Conservation (phyloP, 2,329 filamentous ascomycete species). For the Ophiosphaerella narmari region DNA sequence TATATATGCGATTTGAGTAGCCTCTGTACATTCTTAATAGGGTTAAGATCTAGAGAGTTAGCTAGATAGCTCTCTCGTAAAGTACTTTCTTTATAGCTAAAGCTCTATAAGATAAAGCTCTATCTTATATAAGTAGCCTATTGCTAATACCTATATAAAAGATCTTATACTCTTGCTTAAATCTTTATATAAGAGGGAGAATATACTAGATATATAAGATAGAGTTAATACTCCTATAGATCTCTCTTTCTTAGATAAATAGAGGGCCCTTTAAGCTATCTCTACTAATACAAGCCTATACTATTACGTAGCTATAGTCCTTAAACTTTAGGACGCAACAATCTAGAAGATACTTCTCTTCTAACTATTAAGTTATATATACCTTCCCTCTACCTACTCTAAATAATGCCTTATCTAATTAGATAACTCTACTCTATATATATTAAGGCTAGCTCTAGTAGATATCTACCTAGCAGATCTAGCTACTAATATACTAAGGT, state of each 20-base stretch:
- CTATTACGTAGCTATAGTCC: neutral
- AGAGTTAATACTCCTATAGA: neutral
- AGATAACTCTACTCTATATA: slow-evolving; percentile 1
- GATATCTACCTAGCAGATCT: neutral
- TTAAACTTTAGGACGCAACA: slow-evolving; percentile 5
- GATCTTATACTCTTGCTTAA: neutral
- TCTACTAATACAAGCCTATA: slow-evolving; percentile 4
- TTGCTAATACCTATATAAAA: too few relatives aligned
- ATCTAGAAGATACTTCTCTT: slow-evolving; percentile 4
- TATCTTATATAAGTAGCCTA: too few relatives aligned
- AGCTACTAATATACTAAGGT: neutral
- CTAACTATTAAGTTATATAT: neutral
- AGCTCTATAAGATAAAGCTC: too few relatives aligned
- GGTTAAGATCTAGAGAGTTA: too few relatives aligned
- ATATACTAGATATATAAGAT: neutral
- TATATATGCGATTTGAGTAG: too few relatives aligned
- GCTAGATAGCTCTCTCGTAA: too few relatives aligned
- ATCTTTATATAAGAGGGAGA: neutral
- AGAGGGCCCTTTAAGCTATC: slow-evolving; percentile 7
- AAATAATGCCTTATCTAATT: neutral
- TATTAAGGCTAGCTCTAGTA: neutral
- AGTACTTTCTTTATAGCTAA: too few relatives aligned
- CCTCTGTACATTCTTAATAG: too few relatives aligned
- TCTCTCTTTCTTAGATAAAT: slow-evolving; percentile 1
- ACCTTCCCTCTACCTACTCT: neutral